phyloP scores from a whole-genome alignment of 768 basidiomycete species.

The Auricularia sp. region DNA sequence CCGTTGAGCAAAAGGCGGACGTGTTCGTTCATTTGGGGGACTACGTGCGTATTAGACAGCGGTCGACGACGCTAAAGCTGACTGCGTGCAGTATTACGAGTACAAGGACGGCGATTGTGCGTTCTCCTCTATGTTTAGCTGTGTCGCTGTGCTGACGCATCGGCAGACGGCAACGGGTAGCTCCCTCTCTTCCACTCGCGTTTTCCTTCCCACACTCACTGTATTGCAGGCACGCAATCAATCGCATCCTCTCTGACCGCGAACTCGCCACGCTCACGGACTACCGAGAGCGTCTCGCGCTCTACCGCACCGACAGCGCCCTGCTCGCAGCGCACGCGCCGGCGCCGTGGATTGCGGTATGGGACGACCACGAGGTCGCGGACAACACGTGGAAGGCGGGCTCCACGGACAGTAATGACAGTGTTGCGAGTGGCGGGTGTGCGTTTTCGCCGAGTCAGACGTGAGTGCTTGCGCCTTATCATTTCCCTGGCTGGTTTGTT shows the following conservation, averaged over 20 bases:
- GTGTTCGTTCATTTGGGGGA: not conserved
- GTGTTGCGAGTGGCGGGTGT: constrained; percentile 32
- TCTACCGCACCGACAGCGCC: constrained; percentile 44
- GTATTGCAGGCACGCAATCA: constrained; percentile 32
- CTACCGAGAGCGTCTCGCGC: constrained; percentile 42
- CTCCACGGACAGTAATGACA: constrained; percentile 44
- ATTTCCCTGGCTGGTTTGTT: not conserved
- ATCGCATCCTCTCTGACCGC: constrained; percentile 39
- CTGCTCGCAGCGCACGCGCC: constrained; percentile 38
- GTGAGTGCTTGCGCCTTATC: not conserved
- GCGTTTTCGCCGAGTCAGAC: constrained; percentile 29
- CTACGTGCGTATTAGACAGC: not conserved
- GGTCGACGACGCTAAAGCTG: not conserved
- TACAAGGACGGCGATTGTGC: not conserved
- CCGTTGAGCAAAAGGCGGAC: not conserved
- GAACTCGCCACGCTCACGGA: constrained; percentile 49
- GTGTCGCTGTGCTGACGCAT: not conserved
- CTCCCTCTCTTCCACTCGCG: too few relatives aligned
- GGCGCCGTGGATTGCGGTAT: constrained; percentile 48
- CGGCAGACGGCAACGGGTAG: not conserved
- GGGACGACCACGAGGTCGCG: constrained; percentile 37
- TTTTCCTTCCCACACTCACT: too few relatives aligned
- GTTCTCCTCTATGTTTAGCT: not conserved
- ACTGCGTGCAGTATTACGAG: not conserved
- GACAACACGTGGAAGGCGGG: constrained; percentile 51